phyloP scores from a whole-genome alignment of 192 early-diverging fungal species.

The Jimgerdemannia flammicorona region DNA sequence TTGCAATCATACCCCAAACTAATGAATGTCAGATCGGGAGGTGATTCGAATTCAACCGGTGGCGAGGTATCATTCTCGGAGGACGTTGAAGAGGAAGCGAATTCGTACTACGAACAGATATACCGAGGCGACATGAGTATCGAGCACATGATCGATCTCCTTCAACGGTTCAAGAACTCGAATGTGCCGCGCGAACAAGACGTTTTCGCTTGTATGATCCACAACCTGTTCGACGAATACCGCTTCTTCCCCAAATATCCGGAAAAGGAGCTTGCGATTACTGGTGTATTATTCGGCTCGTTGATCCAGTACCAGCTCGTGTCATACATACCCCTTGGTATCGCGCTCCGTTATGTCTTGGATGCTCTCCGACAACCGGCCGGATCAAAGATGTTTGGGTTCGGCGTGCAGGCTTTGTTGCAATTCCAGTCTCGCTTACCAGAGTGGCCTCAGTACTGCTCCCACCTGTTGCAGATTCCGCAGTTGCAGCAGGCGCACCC shows the following conservation, averaged over 20 bases:
- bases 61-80: slow-evolving; percentile 53
- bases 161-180: slow-evolving; percentile 80
- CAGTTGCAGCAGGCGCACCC: slow-evolving; percentile 76
- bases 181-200: slow-evolving; percentile 71
- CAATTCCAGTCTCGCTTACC: slow-evolving; percentile 81
- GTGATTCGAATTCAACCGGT: slow-evolving; percentile 40
- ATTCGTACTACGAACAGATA: slow-evolving; percentile 70
- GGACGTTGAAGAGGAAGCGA: slow-evolving; percentile 76
- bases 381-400: slow-evolving; percentile 81
- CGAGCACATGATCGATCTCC: slow-evolving; percentile 77
- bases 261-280: slow-evolving; percentile 85
- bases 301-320: slow-evolving; percentile 89
- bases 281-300: slow-evolving; percentile 85
- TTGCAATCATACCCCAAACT: slow-evolving; percentile 50
- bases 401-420: slow-evolving; percentile 82
- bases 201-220: slow-evolving; percentile 85
- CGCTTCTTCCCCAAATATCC: slow-evolving; percentile 94
- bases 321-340: slow-evolving; percentile 71
- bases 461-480: slow-evolving; percentile 77
- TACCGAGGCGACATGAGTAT: slow-evolving; percentile 80
- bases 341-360: slow-evolving; percentile 86
- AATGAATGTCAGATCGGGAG: slow-evolving; percentile 30
- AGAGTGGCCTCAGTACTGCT: slow-evolving; percentile 90
- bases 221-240: slow-evolving; percentile 95
- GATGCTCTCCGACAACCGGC: slow-evolving; percentile 79